A percentile compares a stretch with the other conserved stretches of the same genome.
Conservation (phyloP, 2,329 filamentous ascomycete genomes). For the Alternaria sp. region DNA sequence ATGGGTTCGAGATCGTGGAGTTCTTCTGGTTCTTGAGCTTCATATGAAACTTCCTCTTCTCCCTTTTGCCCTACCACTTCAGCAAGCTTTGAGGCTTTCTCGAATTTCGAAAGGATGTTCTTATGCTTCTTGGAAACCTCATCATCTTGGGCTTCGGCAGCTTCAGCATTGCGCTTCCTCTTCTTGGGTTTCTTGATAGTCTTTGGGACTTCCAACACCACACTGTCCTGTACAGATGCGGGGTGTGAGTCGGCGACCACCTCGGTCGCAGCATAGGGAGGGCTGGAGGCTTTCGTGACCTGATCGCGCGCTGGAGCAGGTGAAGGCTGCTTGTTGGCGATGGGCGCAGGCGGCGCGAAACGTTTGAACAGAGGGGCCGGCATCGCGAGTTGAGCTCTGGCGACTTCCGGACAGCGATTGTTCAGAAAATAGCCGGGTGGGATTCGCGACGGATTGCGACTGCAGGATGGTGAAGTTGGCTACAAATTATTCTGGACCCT, state of each 20-base stretch:
- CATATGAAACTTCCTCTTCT: constrained; percentile 38
- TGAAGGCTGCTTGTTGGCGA: constrained; percentile 15
- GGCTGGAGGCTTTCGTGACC: constrained; percentile 7
- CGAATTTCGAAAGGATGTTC: constrained; percentile 56
- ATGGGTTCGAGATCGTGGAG: constrained; percentile 80
- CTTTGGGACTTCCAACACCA: constrained; percentile 17
- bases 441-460: constrained; percentile 9
- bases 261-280: constrained; percentile 1
- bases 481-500: constrained; percentile 28
- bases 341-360: constrained; percentile 53
- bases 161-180: constrained; percentile 42
- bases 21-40: constrained; percentile 54
- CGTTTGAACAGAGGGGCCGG: constrained; percentile 58
- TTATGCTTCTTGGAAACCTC: constrained; percentile 50
- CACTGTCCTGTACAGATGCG: constrained; percentile 17
- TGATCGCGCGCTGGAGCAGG: constrained; percentile 1
- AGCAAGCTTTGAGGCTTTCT: constrained; percentile 50
- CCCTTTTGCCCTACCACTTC: constrained; percentile 28
- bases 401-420: neutral
- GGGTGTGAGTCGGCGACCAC: neutral
- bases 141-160: constrained; percentile 32
- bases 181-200: constrained; percentile 48
- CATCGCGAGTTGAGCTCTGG: constrained; percentile 46
- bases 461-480: constrained; percentile 1
- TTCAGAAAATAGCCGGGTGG: neutral